Evolutionary conservation across 257 asterid genomes (phyloP).

Genomic region (Striga asiatica): DNA sequence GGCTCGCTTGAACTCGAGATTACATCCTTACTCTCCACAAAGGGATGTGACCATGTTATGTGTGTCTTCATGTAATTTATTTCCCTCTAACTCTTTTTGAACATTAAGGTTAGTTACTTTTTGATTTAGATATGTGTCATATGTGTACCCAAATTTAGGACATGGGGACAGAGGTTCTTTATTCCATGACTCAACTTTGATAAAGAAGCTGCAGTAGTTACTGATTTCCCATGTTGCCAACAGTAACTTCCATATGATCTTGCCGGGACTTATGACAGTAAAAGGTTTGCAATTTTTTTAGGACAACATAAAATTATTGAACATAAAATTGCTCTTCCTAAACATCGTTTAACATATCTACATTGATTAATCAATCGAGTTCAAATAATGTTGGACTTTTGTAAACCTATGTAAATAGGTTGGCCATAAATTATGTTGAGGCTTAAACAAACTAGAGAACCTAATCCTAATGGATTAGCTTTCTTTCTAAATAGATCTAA

Average conservation of each 20-base stretch:
- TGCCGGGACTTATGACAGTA: background rate
- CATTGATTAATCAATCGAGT: too few relatives aligned
- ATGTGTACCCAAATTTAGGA: slow-evolving; percentile 7
- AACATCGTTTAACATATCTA: background rate
- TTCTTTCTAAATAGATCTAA: too few relatives aligned
- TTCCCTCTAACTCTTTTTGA: background rate
- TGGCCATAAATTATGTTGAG: too few relatives aligned
- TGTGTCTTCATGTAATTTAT: too few relatives aligned
- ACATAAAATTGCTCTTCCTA: background rate
- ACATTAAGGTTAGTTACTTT: background rate
- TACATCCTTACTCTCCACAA: too few relatives aligned
- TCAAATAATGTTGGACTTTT: too few relatives aligned
- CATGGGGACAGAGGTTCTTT: slow-evolving; percentile 18
- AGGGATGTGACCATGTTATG: too few relatives aligned
- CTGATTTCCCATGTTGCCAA: background rate
- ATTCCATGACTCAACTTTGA: slow-evolving; percentile 17
- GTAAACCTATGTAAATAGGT: too few relatives aligned
- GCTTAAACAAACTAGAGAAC: too few relatives aligned
- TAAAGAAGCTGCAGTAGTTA: slow-evolving; percentile 17
- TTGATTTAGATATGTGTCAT: background rate
- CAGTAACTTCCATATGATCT: slow-evolving; percentile 4
- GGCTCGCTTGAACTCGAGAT: too few relatives aligned
- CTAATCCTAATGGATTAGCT: too few relatives aligned
- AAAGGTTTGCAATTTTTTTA: background rate
- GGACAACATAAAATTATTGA: background rate